Conservation (phyloP, 1,284 basidiomycete species). For the Prillingera fragicola region DNA sequence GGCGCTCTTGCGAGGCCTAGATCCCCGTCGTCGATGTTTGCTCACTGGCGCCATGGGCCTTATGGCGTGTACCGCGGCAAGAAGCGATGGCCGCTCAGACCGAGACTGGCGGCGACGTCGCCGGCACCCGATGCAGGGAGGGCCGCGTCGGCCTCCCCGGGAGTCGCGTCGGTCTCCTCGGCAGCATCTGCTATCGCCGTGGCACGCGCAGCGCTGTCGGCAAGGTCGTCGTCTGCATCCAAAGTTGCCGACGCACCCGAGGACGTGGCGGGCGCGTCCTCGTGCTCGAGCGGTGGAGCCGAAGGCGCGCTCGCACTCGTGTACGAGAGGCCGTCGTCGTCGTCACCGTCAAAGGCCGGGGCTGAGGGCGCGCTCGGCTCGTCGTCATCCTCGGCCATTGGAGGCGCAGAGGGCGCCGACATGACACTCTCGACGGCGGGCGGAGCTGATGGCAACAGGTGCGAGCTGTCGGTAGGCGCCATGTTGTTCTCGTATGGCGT, state of each 20-base stretch:
- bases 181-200: neutral
- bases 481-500: neutral
- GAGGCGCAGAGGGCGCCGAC: conserved; percentile 17
- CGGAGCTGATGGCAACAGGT: neutral
- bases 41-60: too few species aligned
- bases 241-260: too few species aligned
- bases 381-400: neutral
- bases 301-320: conserved; percentile 12
- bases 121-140: neutral
- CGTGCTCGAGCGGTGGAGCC: conserved; percentile 13
- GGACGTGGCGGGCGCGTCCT: neutral
- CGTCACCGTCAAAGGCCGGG: conserved; percentile 23
- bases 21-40: too few species aligned
- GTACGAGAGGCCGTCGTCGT: conserved; percentile 7
- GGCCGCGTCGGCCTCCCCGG: neutral
- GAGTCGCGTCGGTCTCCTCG: too few species aligned
- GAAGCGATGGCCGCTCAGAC: conserved; percentile 10
- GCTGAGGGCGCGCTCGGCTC: conserved; percentile 7
- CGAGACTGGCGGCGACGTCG: conserved; percentile 9
- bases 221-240: neutral
- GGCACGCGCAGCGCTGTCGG: neutral
- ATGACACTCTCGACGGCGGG: conserved; percentile 9
- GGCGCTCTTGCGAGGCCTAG: too few species aligned
- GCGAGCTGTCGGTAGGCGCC: conserved; percentile 1
- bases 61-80: conserved; percentile 14